Base-by-base conservation (phyloP, 176 grass and related monocot genomes). In the Thinopyrum elongatum region DNA sequence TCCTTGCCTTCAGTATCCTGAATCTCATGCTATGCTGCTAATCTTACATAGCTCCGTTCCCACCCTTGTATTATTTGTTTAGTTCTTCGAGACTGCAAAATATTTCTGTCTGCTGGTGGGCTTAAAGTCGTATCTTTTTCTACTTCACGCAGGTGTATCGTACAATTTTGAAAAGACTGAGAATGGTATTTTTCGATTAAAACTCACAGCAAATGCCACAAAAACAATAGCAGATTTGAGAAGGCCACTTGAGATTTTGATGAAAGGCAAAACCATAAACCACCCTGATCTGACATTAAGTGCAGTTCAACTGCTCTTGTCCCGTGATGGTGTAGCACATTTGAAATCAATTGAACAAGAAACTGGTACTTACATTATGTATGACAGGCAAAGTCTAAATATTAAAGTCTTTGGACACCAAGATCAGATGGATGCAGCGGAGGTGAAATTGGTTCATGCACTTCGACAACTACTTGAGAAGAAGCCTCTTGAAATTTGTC, bases 211-310 rank as follows among this genome's bases (percentile, higher is more conserved):
- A 70, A 94, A 94, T 70, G 93, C 87, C 68, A 94, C 96, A 39
- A 98, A 95, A 94, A 95, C 84, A 34, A 94, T 98, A 80, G 90
- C 94, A 87, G 96, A 98, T 89, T 71, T 98, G 79, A 84, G 96
- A 82, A 87, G 89, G 58, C 88, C 90, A 55, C 84, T 98, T 70
- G 93, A 95, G 82, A 68, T 83, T 83, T 86, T 98, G 77, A 88
- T 94, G 86, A 92, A 95, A 86, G 96, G 96, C 38, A 98, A 95
- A 81, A 94, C 82, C 21, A 72, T 98, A 86, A 94, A 42, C 49
- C 93, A 95, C 49, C 88, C 92, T 72, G 87, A 88, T 80, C 84
- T 95, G 80, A 92, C 90, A 23, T 58, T 70, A 34, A 84, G 86
- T 30, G 74, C 84, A 67, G 31, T 98, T 67, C 93, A 95, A 36